phyloP scores from a whole-genome alignment of 2,329 filamentous ascomycete species.

The Neonectria hederae region DNA sequence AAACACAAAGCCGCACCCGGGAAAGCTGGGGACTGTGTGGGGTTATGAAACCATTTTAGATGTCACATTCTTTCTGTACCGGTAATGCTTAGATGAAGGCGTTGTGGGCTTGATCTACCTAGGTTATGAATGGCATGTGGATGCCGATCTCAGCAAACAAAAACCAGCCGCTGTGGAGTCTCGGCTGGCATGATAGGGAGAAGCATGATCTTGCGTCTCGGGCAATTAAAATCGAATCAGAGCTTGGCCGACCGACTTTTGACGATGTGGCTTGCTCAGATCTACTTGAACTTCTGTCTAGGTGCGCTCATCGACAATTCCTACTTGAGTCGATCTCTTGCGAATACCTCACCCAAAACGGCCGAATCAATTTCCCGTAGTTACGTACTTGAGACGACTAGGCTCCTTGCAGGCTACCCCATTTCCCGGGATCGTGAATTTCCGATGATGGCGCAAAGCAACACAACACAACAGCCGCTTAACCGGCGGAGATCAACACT shows the following conservation, averaged over 20 bases:
- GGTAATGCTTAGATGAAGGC: background rate
- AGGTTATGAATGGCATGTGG: background rate
- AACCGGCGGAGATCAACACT: too few relatives aligned
- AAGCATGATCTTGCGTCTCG: background rate
- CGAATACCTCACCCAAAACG: background rate
- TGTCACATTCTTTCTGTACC: background rate
- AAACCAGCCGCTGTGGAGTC: background rate
- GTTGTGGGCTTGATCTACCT: background rate
- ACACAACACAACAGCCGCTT: too few relatives aligned
- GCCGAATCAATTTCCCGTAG: background rate
- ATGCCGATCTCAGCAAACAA: background rate
- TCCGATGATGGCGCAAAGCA: too few relatives aligned
- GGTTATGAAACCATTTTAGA: background rate
- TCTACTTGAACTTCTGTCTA: background rate
- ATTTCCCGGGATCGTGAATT: too few relatives aligned
- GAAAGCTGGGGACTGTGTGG: background rate
- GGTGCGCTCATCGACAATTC: background rate
- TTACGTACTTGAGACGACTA: background rate
- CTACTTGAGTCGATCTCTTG: background rate
- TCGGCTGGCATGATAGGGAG: background rate
- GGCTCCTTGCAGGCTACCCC: background rate
- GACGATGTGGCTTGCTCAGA: background rate
- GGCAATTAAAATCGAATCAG: background rate
- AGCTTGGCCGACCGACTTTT: background rate
- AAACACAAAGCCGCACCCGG: background rate